Evolutionary conservation across 163 green algal genomes (phyloP), one percentile per base, ranked within the genome.

Genomic region (Scenedesmus sp.): DNA sequence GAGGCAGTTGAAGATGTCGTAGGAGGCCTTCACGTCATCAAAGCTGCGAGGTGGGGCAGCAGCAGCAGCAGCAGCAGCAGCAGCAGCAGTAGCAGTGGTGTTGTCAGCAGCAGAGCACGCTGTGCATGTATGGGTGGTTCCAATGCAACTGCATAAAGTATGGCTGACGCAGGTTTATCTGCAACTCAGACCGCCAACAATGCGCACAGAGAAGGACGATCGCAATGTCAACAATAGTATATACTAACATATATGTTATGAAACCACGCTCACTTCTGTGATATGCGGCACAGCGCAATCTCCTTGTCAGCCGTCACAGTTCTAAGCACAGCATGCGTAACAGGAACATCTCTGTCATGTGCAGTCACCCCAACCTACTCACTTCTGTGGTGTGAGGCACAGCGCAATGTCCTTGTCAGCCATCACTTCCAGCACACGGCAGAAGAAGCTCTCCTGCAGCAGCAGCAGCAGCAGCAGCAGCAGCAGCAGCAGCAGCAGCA

Each of bases 371-470:
- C 59, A 64, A 10, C 8, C 59, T 15, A 10, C 70, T 79, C 70
- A 85, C 77, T 57, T 59, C 81, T 94, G 89, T 59, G 92, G 92
- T n/a, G 86, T 92, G 26, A 94, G 90, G 82, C 67, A 88, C 66
- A 94, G 90, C 15, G 79, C 83, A 4, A 87, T 54, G 23, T 84
- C 26, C 52, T 93, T 83, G 67, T 94, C 90, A 18, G 82, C 54
- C 92, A 94, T 94, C 16, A 93, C 92, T 73, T 94, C 87, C 0
- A 92, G 83, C 7, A 90, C 57, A 18, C 57, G 77, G 85, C 64
- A 82, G 85, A 90, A 90, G 92, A 97, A 97, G 90, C 97, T 94
- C 54, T 92, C 55, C 84, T 97, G 96, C 91, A 95, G 93, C 16
- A 96, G 91, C 88, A 95, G 92, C 56, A 57, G 16, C 76, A 84